These are phyloP conservation scores for Hyaloperonospora arabidopsidis DNA, from an alignment of 352 stramenopile genomes.

Conservation along the genomic window DNA sequence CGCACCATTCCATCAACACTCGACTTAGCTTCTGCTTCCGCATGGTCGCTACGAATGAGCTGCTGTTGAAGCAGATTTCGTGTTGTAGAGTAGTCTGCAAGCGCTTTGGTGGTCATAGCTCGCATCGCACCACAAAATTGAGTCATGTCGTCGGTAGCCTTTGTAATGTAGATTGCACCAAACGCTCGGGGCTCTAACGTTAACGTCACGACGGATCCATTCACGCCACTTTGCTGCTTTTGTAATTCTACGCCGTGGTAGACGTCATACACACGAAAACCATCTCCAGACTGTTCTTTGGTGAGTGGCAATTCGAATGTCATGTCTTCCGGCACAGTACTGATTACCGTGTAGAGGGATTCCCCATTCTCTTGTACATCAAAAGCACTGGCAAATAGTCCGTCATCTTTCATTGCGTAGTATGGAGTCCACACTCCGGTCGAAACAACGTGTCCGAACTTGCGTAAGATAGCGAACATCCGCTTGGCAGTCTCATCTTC, in stretches of 20 bases:
- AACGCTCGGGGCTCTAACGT: slow-evolving; percentile 53
- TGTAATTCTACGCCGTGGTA: slow-evolving; percentile 47
- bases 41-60: slow-evolving; percentile 17
- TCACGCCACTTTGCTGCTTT: slow-evolving; percentile 7
- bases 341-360: slow-evolving; percentile 62
- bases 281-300: slow-evolving; percentile 12
- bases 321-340: slow-evolving; percentile 21
- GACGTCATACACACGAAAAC: slow-evolving; percentile 45
- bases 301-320: slow-evolving; percentile 34
- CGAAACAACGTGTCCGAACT: slow-evolving; percentile 41
- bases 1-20: slow-evolving; percentile 34
- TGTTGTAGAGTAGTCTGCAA: slow-evolving; percentile 39
- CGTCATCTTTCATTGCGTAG: slow-evolving; percentile 29
- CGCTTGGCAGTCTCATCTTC: slow-evolving; percentile 58
- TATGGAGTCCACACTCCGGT: slow-evolving; percentile 50
- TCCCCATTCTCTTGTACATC: slow-evolving; percentile 18
- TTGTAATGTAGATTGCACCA: slow-evolving; percentile 39
- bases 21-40: neutral
- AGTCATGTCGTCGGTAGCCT: slow-evolving; percentile 16
- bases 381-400: slow-evolving; percentile 47
- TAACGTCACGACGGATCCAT: slow-evolving; percentile 21
- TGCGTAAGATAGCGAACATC: slow-evolving; percentile 54
- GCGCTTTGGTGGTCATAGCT: slow-evolving; percentile 36
- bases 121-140: slow-evolving; percentile 46
- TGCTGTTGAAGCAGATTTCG: slow-evolving; percentile 36